A percentile compares a stretch with the other conserved stretches of the same genome.
phyloP scores from a whole-genome alignment of 257 asterid genomes.

The Solanum sejunctum region DNA sequence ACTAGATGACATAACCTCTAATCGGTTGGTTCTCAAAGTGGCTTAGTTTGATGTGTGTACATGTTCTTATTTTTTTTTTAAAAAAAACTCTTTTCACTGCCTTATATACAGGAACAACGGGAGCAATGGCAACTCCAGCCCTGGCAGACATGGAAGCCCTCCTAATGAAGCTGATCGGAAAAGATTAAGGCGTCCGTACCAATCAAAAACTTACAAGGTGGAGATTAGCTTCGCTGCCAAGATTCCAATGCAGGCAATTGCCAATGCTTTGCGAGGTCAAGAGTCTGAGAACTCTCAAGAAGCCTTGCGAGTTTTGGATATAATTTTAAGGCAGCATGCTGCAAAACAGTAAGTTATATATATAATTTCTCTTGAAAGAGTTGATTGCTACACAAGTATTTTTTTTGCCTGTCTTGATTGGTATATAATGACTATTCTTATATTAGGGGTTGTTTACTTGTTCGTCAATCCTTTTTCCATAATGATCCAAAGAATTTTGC shows the following conservation, averaged over 20 bases:
- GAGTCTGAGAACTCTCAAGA: conserved; percentile 80
- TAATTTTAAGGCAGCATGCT: conserved; percentile 93
- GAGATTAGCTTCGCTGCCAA: conserved; percentile 79
- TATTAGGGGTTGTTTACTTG: conserved; percentile 78
- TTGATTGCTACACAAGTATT: background rate
- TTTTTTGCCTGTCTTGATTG: background rate
- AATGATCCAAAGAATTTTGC: conserved; percentile 55
- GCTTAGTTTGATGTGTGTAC: background rate
- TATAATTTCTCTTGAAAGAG: background rate
- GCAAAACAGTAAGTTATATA: conserved; percentile 73
- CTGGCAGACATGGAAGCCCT: conserved; percentile 37
- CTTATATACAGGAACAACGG: conserved; percentile 49
- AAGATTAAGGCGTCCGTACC: conserved; percentile 55
- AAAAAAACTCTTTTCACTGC: too few relatives aligned
- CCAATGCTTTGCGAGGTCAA: conserved; percentile 77
- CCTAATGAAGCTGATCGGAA: conserved; percentile 52
- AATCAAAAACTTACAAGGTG: conserved; percentile 70
- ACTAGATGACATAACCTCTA: conserved; percentile 68
- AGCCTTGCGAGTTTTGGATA: conserved; percentile 79
- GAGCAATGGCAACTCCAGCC: conserved; percentile 61
- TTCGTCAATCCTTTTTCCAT: conserved; percentile 77
- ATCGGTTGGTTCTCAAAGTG: conserved; percentile 26
- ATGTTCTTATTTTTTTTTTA: background rate
- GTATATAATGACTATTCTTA: background rate
- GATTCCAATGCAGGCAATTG: conserved; percentile 78